Evolutionary conservation across 139 green algal species (phyloP).

Genomic region (Chlamydomonas urium): DNA sequence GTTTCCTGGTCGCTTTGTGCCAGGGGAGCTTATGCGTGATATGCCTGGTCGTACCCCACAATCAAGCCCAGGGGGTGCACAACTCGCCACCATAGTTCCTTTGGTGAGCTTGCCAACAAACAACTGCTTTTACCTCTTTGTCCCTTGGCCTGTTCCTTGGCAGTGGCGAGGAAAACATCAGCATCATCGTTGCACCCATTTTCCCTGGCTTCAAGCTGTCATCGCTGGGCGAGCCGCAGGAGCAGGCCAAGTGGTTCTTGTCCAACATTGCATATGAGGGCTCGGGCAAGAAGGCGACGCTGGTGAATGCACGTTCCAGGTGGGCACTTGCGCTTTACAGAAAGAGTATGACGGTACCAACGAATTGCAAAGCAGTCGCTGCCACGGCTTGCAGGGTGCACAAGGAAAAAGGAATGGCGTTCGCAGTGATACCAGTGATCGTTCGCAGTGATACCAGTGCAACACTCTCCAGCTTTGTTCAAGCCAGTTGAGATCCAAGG

Average conservation of each 20-base stretch:
- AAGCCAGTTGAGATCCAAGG: not conserved
- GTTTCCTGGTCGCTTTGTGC: too few species aligned
- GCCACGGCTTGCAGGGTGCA: not conserved
- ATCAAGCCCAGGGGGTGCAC: too few species aligned
- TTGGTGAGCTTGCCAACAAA: too few species aligned
- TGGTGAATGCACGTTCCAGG: conserved; percentile 1
- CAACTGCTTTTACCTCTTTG: too few species aligned
- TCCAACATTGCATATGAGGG: conserved; percentile 30
- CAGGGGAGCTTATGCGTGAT: too few species aligned
- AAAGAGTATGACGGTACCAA: not conserved
- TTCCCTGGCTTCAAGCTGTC: conserved; percentile 64
- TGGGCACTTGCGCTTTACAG: not conserved
- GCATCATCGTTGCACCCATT: conserved; percentile 82
- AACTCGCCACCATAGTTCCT: too few species aligned
- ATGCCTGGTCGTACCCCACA: too few species aligned
- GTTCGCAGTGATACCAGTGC: too few species aligned
- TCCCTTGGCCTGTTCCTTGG: too few species aligned
- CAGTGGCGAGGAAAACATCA: conserved; percentile 88
- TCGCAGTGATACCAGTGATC: too few species aligned
- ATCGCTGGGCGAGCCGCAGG: conserved; percentile 49
- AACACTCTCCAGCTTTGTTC: not conserved
- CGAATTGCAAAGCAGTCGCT: not conserved
- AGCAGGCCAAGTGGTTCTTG: conserved; percentile 57
- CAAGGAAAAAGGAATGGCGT: not conserved
- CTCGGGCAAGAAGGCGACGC: not conserved